Conservation (phyloP, 2,329 filamentous ascomycete species). For the Cordyceps cicadae region DNA sequence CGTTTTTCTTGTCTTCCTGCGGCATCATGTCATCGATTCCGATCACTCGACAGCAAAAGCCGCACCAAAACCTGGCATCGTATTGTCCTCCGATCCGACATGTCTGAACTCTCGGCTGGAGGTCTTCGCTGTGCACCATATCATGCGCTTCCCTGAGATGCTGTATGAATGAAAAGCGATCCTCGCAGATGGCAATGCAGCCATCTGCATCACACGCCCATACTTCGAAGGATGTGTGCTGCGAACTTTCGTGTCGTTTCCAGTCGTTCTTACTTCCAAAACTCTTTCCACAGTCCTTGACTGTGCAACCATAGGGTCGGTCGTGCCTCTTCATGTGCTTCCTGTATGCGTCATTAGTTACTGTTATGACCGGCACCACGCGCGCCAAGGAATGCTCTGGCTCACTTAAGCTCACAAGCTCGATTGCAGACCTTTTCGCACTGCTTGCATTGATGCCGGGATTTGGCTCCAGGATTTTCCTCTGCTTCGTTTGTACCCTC, state of each 20-base stretch:
- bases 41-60: constrained; percentile 61
- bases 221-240: constrained; percentile 63
- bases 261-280: constrained; percentile 94
- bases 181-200: constrained; percentile 32
- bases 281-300: constrained; percentile 54
- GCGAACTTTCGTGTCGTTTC: constrained; percentile 81
- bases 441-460: constrained; percentile 23
- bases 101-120: constrained; percentile 39
- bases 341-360: constrained; percentile 32
- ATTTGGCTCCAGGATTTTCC: constrained; percentile 11
- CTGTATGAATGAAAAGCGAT: constrained; percentile 42
- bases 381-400: neutral
- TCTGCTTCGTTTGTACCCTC: constrained; percentile 2
- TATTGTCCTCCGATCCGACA: constrained; percentile 57
- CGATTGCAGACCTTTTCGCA: constrained; percentile 42
- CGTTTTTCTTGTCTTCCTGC: constrained; percentile 11
- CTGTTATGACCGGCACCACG: constrained; percentile 12
- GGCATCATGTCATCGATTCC: constrained; percentile 26
- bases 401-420: constrained; percentile 51
- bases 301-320: constrained; percentile 77
- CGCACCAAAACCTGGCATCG: constrained; percentile 72
- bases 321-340: constrained; percentile 80
- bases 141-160: constrained; percentile 52
- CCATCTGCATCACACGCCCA: constrained; percentile 57
- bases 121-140: constrained; percentile 20